These are phyloP conservation scores for Gamarada debralockiae DNA, from an alignment of 495 filamentous ascomycete genomes.

Conservation along the genomic window DNA sequence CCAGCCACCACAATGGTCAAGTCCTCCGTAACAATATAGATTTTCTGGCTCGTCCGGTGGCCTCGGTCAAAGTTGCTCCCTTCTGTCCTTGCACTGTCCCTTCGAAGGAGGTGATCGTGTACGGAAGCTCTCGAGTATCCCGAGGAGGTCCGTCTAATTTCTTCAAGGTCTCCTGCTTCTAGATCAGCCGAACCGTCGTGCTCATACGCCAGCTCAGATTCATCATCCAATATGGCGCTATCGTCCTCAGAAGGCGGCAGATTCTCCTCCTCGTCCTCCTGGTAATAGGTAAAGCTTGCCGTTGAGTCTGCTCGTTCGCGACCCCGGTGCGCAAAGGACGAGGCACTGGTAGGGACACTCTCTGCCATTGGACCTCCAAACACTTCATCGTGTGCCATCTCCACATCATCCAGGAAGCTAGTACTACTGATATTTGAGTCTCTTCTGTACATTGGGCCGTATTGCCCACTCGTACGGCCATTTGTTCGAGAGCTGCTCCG, in stretches of 20 bases:
- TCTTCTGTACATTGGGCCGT: slow-evolving; percentile 38
- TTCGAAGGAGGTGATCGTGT: slow-evolving; percentile 68
- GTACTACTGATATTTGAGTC: slow-evolving; percentile 75
- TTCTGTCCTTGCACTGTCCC: slow-evolving; percentile 56
- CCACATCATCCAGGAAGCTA: slow-evolving; percentile 91
- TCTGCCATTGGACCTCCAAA: slow-evolving; percentile 94
- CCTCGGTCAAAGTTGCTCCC: slow-evolving; percentile 51
- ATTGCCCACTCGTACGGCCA: slow-evolving; percentile 11
- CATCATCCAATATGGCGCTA: slow-evolving; percentile 23
- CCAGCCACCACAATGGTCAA: slow-evolving; percentile 89
- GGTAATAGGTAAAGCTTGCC: slow-evolving; percentile 81
- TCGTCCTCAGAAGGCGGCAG: slow-evolving; percentile 22
- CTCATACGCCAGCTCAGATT: slow-evolving; percentile 20
- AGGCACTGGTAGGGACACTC: slow-evolving; percentile 85
- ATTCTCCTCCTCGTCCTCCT: slow-evolving; percentile 42
- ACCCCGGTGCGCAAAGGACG: slow-evolving; percentile 80
- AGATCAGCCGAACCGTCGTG: slow-evolving; percentile 31
- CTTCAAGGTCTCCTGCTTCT: slow-evolving; percentile 34
- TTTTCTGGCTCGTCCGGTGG: slow-evolving; percentile 72
- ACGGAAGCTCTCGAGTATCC: slow-evolving; percentile 47
- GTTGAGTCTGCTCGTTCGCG: slow-evolving; percentile 73
- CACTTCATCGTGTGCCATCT: slow-evolving; percentile 97
- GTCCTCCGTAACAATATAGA: slow-evolving; percentile 91
- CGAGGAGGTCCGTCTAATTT: slow-evolving; percentile 52
- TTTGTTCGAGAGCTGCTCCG: slow-evolving; percentile 23